Evolutionary conservation across 2,329 filamentous ascomycete genomes (phyloP), one percentile per base, ranked within the genome.

Genomic region (Fonsecaea pedrosoi): DNA sequence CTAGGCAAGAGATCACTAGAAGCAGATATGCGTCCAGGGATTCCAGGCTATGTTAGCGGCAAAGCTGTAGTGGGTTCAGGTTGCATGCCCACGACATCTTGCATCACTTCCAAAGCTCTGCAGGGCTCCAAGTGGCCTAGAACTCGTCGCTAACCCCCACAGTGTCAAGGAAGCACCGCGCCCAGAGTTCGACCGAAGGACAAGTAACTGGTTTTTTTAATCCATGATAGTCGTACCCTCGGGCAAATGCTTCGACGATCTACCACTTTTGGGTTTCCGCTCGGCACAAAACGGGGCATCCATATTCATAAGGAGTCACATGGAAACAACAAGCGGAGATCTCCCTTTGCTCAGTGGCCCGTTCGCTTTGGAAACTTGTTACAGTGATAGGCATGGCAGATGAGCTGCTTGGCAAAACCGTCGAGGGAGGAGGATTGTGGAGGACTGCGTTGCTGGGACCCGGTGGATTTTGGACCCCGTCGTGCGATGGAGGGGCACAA

Each of bases 51-150:
- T 50, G 45, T 50, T 50, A 50, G 45, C 45, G 45, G 45, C 45
- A 50, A 21, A 50, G 45, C 45, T 21, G 18, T 50, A 21, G 45
- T 50, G 45, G 45, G 30, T 35, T 55, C 30, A 55, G 53, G 53
- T 55, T 55, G 53, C 53, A 55, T 35, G 53, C 53, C 53, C 25
- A 55, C 53, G 53, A 55, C 53, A 55, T 55, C 53, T 32, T 55
- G 53, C 53, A 55, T 34, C 53, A 55, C 45, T 50, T 25, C 45
- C 45, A 50, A 25, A 42, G 38, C 45, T 50, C 7, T 21, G 21
- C 18, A 25, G 25, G 45, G 18, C 45, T 50, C 12, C 45, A 50
- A 50, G 45, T 42, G 15, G 45, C 45, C 30, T 30, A 4, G 25
- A 10, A 40, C 34, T 37, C 15, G 56, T 8, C 34, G 42, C 56